Conservation (phyloP, 2,329 filamentous ascomycete genomes). For the Aureobasidium sp. region DNA sequence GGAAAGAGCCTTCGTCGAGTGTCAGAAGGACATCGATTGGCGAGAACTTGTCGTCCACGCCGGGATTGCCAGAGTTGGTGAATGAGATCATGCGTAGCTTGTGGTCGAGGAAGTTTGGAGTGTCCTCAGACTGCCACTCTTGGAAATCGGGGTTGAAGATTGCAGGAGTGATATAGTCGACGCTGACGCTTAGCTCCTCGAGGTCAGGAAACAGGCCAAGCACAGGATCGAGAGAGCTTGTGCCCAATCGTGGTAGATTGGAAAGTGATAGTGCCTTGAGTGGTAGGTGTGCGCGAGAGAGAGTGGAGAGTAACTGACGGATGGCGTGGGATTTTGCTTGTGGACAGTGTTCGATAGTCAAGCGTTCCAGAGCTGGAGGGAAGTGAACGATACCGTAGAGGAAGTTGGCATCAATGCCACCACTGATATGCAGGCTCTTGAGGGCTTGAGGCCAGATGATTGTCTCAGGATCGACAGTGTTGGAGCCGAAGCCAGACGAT, state of each 20-base stretch:
- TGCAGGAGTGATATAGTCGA: conserved; percentile 51
- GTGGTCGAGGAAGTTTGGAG: conserved; percentile 26
- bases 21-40: conserved; percentile 46
- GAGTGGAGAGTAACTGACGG: conserved; percentile 39
- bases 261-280: conserved; percentile 44
- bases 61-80: conserved; percentile 42
- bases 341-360: conserved; percentile 50
- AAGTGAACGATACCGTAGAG: conserved; percentile 38
- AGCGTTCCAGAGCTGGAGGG: conserved; percentile 36
- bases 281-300: conserved; percentile 26
- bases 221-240: conserved; percentile 44
- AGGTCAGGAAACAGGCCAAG: conserved; percentile 46
- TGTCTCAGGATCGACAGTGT: conserved; percentile 24
- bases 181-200: conserved; percentile 44
- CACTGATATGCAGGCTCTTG: conserved; percentile 45
- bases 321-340: conserved; percentile 41
- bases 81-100: conserved; percentile 44
- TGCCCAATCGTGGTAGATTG: conserved; percentile 44
- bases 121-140: neutral
- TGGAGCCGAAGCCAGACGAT: conserved; percentile 34
- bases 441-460: conserved; percentile 51
- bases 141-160: conserved; percentile 38
- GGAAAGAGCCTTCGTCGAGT: conserved; percentile 45
- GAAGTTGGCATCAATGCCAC: conserved; percentile 49
- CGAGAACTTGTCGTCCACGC: conserved; percentile 40